phyloP scores from a whole-genome alignment of 2,329 filamentous ascomycete genomes.

The Ascochyta fabae region DNA sequence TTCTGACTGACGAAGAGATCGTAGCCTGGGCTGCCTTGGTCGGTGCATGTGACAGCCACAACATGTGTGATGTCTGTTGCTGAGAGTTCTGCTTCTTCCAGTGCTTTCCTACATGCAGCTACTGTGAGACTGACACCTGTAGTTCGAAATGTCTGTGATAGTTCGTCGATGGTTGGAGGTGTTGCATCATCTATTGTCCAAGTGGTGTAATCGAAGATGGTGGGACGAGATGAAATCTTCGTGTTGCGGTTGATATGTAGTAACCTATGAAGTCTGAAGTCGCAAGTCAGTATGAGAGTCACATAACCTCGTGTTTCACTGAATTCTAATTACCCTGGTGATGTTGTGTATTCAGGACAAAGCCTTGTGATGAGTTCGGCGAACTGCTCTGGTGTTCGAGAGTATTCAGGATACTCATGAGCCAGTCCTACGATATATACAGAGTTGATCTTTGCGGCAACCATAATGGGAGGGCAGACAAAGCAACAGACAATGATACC shows the following conservation, averaged over 20 bases:
- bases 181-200: conserved; percentile 18
- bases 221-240: conserved; percentile 22
- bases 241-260: conserved; percentile 23
- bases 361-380: conserved; percentile 14
- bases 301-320: background rate
- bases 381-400: conserved; percentile 22
- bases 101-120: conserved; percentile 42
- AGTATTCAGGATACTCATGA: conserved; percentile 25
- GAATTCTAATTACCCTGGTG: conserved; percentile 14
- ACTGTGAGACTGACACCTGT: conserved; percentile 41
- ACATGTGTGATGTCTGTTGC: conserved; percentile 46
- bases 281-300: background rate
- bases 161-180: conserved; percentile 30
- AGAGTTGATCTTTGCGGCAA: background rate
- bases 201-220: conserved; percentile 8
- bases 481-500: background rate
- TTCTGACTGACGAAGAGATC: conserved; percentile 47
- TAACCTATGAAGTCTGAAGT: conserved; percentile 23
- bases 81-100: conserved; percentile 35
- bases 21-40: conserved; percentile 48
- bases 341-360: conserved; percentile 17
- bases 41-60: conserved; percentile 49
- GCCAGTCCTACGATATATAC: conserved; percentile 29
- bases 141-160: conserved; percentile 37
- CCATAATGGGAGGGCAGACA: background rate